Evolutionary conservation across 176 grass and related monocot genomes (phyloP).

Genomic region (Carex myosuroides): DNA sequence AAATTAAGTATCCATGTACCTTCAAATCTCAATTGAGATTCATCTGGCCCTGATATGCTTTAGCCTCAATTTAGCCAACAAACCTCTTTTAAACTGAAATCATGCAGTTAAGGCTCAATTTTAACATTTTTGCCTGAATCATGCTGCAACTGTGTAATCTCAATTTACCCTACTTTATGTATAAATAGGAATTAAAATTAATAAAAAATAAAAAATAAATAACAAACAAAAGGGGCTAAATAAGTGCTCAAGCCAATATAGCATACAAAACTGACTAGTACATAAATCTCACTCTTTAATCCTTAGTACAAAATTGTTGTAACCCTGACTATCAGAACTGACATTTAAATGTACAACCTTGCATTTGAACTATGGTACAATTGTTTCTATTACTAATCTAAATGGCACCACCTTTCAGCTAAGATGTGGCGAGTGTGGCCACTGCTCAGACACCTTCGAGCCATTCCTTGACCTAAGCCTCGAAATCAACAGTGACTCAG

Average conservation of each 20-base stretch:
- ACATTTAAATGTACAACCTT: neutral
- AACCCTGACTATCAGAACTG: neutral
- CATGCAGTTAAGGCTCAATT: neutral
- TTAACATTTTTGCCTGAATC: neutral
- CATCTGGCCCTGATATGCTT: neutral
- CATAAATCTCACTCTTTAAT: neutral
- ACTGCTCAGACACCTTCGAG: slow-evolving; percentile 76
- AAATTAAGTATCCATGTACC: neutral
- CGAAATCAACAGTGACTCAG: slow-evolving; percentile 53
- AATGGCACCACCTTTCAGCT: slow-evolving; percentile 42
- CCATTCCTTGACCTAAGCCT: slow-evolving; percentile 89
- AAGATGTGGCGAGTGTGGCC: slow-evolving; percentile 58
- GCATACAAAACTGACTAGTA: neutral
- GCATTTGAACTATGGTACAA: neutral
- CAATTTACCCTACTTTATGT: neutral
- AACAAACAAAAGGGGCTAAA: neutral
- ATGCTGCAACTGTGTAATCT: neutral
- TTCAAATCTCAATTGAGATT: neutral
- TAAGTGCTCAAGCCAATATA: neutral
- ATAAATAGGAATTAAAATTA: neutral
- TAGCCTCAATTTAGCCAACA: neutral
- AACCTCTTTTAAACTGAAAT: neutral
- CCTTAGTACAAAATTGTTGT: neutral
- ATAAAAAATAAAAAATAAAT: neutral
- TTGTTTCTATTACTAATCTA: slow-evolving; percentile 7